phyloP scores from a whole-genome alignment of 2,329 filamentous ascomycete genomes.

The Catunica adiposa region DNA sequence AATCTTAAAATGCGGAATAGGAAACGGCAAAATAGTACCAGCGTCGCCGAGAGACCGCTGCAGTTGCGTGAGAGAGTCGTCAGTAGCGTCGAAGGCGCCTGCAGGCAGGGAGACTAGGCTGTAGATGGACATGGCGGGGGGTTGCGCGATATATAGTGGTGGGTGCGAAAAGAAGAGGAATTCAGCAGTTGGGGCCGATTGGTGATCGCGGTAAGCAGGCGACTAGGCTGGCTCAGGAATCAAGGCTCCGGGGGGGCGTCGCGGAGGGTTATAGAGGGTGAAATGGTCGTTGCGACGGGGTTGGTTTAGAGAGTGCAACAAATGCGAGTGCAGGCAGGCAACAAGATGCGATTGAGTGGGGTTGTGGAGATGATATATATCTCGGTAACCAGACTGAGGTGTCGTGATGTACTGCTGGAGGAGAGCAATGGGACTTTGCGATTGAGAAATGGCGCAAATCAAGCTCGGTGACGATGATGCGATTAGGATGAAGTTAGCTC shows the following conservation, averaged over 20 bases:
- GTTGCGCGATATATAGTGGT: conserved; percentile 9
- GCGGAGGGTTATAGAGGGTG: neutral
- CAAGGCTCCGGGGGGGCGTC: neutral
- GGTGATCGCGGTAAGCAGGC: too few species aligned
- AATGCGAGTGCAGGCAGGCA: neutral
- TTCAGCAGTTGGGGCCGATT: too few species aligned
- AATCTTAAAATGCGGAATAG: conserved; percentile 91
- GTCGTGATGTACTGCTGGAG: neutral
- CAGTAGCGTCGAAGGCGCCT: conserved; percentile 65
- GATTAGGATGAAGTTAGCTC: too few species aligned
- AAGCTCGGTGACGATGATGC: too few species aligned
- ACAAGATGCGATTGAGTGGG: neutral
- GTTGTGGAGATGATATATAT: neutral
- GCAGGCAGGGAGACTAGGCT: conserved; percentile 79
- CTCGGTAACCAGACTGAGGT: neutral
- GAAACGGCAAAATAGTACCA: conserved; percentile 59
- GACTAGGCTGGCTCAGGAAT: too few species aligned
- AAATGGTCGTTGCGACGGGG: too few species aligned
- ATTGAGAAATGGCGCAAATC: too few species aligned
- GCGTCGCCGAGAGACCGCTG: conserved; percentile 57
- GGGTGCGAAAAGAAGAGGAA: too few species aligned
- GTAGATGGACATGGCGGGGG: conserved; percentile 39
- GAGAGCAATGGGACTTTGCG: too few species aligned
- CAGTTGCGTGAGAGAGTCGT: conserved; percentile 68
- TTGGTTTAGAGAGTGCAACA: too few species aligned